phyloP scores from a whole-genome alignment of 495 filamentous ascomycete genomes.

The Penicillium bialowiezense region DNA sequence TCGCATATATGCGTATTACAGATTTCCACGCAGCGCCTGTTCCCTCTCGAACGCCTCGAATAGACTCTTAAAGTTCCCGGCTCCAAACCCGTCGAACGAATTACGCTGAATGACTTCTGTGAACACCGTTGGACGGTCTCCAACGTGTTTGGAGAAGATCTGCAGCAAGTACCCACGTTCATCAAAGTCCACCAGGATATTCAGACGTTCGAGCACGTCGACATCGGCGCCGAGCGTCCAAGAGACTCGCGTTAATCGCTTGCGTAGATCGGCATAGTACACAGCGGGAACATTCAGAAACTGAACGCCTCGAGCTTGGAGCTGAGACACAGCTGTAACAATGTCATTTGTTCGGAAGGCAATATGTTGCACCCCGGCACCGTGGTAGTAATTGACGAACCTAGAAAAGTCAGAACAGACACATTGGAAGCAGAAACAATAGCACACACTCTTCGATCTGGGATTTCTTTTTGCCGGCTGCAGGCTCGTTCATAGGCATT shows the following conservation, averaged over 20 bases:
- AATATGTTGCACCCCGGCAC: slow-evolving; percentile 79
- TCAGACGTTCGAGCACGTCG: slow-evolving; percentile 60
- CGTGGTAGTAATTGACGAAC: slow-evolving; percentile 71
- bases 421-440: not conserved
- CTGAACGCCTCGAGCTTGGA: slow-evolving; percentile 67
- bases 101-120: slow-evolving; percentile 81
- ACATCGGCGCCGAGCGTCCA: slow-evolving; percentile 62
- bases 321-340: slow-evolving; percentile 57
- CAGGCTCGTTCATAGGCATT: slow-evolving; percentile 91
- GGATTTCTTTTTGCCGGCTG: slow-evolving; percentile 66
- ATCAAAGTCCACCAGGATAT: slow-evolving; percentile 82
- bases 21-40: slow-evolving; percentile 49
- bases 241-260: slow-evolving; percentile 48
- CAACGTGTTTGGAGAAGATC: slow-evolving; percentile 78
- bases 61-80: slow-evolving; percentile 81
- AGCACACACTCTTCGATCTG: slow-evolving; percentile 73
- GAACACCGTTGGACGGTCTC: slow-evolving; percentile 84
- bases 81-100: slow-evolving; percentile 79
- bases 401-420: slow-evolving; percentile 8
- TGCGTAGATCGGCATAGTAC: slow-evolving; percentile 67
- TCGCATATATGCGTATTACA: slow-evolving; percentile 7
- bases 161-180: slow-evolving; percentile 76
- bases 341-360: slow-evolving; percentile 74
- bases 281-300: slow-evolving; percentile 72
- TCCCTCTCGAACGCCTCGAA: slow-evolving; percentile 87